Percentiles rank a stretch among this genome's conserved stretches.
Conservation (phyloP, 2,329 filamentous ascomycete species). For the Coccinonectria pachysandricola region DNA sequence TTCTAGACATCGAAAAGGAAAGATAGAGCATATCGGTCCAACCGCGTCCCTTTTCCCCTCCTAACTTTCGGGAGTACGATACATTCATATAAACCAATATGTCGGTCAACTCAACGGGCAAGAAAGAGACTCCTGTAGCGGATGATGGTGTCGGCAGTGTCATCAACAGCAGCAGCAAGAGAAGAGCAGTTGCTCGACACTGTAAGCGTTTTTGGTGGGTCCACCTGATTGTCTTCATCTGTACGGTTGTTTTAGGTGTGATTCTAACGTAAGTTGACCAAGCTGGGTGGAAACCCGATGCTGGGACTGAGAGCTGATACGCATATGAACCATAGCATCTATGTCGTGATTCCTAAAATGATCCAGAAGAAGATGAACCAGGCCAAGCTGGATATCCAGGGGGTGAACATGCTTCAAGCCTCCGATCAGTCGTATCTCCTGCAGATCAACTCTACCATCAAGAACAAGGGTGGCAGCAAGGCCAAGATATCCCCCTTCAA, state of each 20-base stretch:
- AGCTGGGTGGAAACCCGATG: background rate
- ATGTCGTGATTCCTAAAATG: conserved; percentile 46
- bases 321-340: conserved; percentile 30
- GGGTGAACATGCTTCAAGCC: conserved; percentile 39
- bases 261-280: conserved; percentile 44
- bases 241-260: conserved; percentile 44
- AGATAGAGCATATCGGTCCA: too few relatives aligned
- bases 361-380: conserved; percentile 46
- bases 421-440: conserved; percentile 35
- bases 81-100: conserved; percentile 14
- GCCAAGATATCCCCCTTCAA: conserved; percentile 41
- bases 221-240: conserved; percentile 40
- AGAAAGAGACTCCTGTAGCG: conserved; percentile 24
- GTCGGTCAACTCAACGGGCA: too few relatives aligned
- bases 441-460: conserved; percentile 46
- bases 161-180: conserved; percentile 20
- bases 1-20: too few relatives aligned
- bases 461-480: conserved; percentile 39
- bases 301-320: conserved; percentile 4
- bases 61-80: too few relatives aligned
- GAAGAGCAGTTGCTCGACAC: conserved; percentile 33
- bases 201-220: conserved; percentile 52
- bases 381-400: conserved; percentile 41
- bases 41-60: too few relatives aligned
- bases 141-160: conserved; percentile 24